Base-by-base conservation (phyloP, 208 protist species). In the Leptomonas seymouri region DNA sequence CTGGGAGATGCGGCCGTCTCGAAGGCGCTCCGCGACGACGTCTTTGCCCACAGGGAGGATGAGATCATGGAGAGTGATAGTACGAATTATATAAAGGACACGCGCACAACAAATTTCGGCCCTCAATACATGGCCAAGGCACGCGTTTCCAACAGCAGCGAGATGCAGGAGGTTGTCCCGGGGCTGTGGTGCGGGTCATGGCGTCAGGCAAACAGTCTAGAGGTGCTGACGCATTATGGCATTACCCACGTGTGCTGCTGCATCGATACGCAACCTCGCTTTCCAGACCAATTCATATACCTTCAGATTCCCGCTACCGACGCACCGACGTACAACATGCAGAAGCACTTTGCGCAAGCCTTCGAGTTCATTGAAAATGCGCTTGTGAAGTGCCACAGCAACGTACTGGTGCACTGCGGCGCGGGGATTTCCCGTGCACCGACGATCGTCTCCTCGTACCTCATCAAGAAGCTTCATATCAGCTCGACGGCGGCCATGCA, bases 101-200 rank as follows among this genome's bases (percentile, higher is more conserved):
- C 31, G 7, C 2, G 0, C 5, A 34, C 31, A 12, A 48, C 11
- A n/a, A 51, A 8, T 16, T 34, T 65, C 11, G 54, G 70, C 2
- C 31, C 28, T 4, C 30, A 46, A 6, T 9, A 28, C 15, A 23
- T 21, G 3, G 45, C 11, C 46, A 49, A 34, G 9, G 28, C 42
- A 14, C 34, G 49, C 8, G 5, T 57, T 12, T 27, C 46, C 41
- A 44, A 53, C 34, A 34, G 84, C 56, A 50, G 81, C 39, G 62
- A 67, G 31, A 92, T 96, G 91, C 88, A 96, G 57, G 78, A 92
- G 70, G 80, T 96, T 46, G 55, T 93, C 9, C 82, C 86, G 15
- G 87, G 91, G 0, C 75, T 96, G 44, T 96, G 82, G 80, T 83
- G 89, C 49, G 87, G 91, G n/a, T 87, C 82, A 8, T 93, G 89